A percentile compares a stretch with the other conserved stretches of the same genome.
phyloP scores from a whole-genome alignment of 352 stramenopile genomes.

The Elongisporangium prolatum region DNA sequence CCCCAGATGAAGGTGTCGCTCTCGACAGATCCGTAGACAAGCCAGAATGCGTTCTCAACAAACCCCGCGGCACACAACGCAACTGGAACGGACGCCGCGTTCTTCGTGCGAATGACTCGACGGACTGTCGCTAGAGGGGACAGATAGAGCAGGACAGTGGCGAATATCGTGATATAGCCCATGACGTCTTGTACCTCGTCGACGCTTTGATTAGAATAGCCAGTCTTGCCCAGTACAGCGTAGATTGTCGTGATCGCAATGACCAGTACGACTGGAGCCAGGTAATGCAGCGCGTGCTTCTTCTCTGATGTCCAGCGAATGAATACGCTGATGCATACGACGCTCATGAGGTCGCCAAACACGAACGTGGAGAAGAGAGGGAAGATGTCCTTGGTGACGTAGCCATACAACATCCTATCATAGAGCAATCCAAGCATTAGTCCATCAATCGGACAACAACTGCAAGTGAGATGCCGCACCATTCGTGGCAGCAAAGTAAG shows the following conservation, averaged over 20 bases:
- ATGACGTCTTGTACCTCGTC: constrained; percentile 25
- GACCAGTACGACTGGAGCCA: constrained; percentile 7
- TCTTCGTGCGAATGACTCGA: constrained; percentile 34
- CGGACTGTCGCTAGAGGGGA: constrained; percentile 39
- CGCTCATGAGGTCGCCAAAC: constrained; percentile 18
- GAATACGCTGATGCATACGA: constrained; percentile 26
- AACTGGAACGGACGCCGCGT: constrained; percentile 42
- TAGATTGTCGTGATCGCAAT: constrained; percentile 31
- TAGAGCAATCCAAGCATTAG: no score
- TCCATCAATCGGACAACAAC: neutral
- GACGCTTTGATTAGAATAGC: constrained; percentile 20
- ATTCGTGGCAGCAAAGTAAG: constrained; percentile 28
- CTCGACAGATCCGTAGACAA: constrained; percentile 33
- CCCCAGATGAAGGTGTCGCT: constrained; percentile 24
- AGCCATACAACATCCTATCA: constrained; percentile 39
- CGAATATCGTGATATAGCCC: constrained; percentile 32
- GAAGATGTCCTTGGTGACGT: constrained; percentile 10
- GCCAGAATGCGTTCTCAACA: constrained; percentile 46
- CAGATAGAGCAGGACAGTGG: constrained; percentile 36
- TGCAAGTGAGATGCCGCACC: constrained; percentile 10
- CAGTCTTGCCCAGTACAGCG: constrained; percentile 24
- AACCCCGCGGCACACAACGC: constrained; percentile 33
- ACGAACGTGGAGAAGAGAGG: neutral
- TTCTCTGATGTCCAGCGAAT: constrained; percentile 24
- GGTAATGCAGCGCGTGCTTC: constrained; percentile 12